Percentiles rank a stretch among this genome's conserved stretches.
Evolutionary conservation across 73 alveolate genomes (phyloP).

Genomic region (Paramecium sonneborni): DNA sequence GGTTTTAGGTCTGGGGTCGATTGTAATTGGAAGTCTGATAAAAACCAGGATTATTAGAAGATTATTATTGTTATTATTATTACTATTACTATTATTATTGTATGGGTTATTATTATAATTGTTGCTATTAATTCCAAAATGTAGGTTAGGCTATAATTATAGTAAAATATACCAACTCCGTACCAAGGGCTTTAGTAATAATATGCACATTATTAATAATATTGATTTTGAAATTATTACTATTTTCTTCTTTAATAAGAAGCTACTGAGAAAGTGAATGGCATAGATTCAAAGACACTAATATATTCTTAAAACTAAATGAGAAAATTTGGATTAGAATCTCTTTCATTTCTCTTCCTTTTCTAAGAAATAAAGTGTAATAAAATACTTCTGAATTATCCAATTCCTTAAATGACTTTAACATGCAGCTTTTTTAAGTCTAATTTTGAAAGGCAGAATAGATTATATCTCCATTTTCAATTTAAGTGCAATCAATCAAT

Average conservation of each 20-base stretch:
- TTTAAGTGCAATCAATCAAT: constrained; percentile 31
- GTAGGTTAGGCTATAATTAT: constrained; percentile 21
- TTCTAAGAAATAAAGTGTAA: not conserved
- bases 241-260: constrained; percentile 39
- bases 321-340: not conserved
- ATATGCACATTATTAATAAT: constrained; percentile 18
- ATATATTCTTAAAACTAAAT: constrained; percentile 11
- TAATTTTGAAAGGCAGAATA: not conserved
- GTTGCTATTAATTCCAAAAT: not conserved
- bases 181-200: constrained; percentile 37
- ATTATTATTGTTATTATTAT: not conserved
- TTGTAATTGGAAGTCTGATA: not conserved
- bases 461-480: not conserved
- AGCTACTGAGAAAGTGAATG: constrained; percentile 51
- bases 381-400: constrained; percentile 33
- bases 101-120: not conserved
- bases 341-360: constrained; percentile 49
- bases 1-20: not conserved
- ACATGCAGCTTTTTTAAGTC: not conserved
- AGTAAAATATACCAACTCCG: constrained; percentile 31
- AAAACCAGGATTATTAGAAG: not conserved
- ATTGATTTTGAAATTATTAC: not conserved
- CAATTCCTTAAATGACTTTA: not conserved
- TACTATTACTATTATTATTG: not conserved
- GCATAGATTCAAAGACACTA: constrained; percentile 40